phyloP scores from a whole-genome alignment of 2,329 filamentous ascomycete species.

The Ophiostoma sp. region DNA sequence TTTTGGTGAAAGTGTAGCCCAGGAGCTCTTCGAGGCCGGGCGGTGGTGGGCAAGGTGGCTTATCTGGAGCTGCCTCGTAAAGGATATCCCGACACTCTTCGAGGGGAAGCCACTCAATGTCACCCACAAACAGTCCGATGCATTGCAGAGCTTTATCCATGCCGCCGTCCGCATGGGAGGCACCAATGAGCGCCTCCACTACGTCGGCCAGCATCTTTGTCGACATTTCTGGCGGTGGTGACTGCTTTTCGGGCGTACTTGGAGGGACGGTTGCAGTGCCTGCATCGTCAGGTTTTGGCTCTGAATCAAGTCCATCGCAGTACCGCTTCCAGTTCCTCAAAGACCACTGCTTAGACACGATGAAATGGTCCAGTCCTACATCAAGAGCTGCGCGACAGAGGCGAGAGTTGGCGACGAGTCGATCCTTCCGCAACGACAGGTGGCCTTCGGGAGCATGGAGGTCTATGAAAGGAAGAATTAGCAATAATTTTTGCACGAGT shows the following conservation, averaged over 20 bases:
- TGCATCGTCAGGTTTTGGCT: neutral
- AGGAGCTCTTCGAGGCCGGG: constrained; percentile 62
- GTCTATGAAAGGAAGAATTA: constrained; percentile 43
- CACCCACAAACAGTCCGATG: constrained; percentile 65
- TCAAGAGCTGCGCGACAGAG: constrained; percentile 65
- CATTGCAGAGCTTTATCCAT: constrained; percentile 62
- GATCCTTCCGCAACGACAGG: constrained; percentile 67
- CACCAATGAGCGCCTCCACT: constrained; percentile 80
- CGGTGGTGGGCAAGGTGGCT: constrained; percentile 46
- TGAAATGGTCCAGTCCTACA: constrained; percentile 68
- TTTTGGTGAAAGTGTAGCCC: constrained; percentile 70
- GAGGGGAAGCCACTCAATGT: constrained; percentile 56
- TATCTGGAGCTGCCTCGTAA: constrained; percentile 42
- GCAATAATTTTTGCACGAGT: neutral
- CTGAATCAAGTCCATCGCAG: constrained; percentile 42
- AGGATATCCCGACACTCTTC: constrained; percentile 45
- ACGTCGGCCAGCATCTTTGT: constrained; percentile 86
- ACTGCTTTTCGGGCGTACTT: neutral
- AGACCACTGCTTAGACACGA: constrained; percentile 68
- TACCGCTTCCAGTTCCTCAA: constrained; percentile 70
- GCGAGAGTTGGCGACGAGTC: constrained; percentile 72
- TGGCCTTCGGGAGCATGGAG: constrained; percentile 74
- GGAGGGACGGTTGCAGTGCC: too few species aligned
- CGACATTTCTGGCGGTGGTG: constrained; percentile 50
- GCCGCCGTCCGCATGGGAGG: constrained; percentile 68